Percentiles rank a stretch among this genome's conserved stretches.
These are phyloP conservation scores for Apiospora aurea DNA, from an alignment of 2,329 filamentous ascomycete species.

Conservation along the genomic window DNA sequence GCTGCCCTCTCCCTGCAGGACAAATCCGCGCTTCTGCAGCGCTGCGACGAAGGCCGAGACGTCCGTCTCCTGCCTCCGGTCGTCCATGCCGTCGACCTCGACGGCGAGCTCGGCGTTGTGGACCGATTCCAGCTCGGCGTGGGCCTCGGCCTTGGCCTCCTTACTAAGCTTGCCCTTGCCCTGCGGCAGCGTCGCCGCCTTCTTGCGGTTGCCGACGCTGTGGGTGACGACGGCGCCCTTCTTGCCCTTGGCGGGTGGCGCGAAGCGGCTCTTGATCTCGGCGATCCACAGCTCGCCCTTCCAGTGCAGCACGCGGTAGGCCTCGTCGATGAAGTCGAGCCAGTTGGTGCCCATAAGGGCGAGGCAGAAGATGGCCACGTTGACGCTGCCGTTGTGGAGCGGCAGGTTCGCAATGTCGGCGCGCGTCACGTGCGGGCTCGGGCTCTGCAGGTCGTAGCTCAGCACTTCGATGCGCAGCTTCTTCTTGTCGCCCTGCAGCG, in stretches of 20 bases:
- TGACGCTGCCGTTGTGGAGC: constrained; percentile 74
- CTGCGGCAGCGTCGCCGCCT: constrained; percentile 39
- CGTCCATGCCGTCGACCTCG: constrained; percentile 72
- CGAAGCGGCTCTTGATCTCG: constrained; percentile 95
- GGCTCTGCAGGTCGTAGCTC: constrained; percentile 87
- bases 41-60: constrained; percentile 88
- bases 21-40: constrained; percentile 80
- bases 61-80: constrained; percentile 77
- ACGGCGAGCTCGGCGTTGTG: constrained; percentile 68
- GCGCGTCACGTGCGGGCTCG: constrained; percentile 78
- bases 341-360: constrained; percentile 99
- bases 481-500: constrained; percentile 67
- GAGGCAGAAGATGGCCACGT: constrained; percentile 93
- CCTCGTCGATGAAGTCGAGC: constrained; percentile 95
- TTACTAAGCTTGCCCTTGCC: constrained; percentile 47
- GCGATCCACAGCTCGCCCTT: constrained; percentile 97
- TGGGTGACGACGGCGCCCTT: constrained; percentile 63
- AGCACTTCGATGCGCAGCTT: constrained; percentile 77
- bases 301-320: constrained; percentile 88
- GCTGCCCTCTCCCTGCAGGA: constrained; percentile 71
- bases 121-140: constrained; percentile 55
- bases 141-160: constrained; percentile 50
- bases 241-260: constrained; percentile 57
- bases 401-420: constrained; percentile 90
- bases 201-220: constrained; percentile 74